These are phyloP conservation scores for Capillidium rhysosporum DNA, from an alignment of 371 early-diverging fungal species.

Conservation along the genomic window DNA sequence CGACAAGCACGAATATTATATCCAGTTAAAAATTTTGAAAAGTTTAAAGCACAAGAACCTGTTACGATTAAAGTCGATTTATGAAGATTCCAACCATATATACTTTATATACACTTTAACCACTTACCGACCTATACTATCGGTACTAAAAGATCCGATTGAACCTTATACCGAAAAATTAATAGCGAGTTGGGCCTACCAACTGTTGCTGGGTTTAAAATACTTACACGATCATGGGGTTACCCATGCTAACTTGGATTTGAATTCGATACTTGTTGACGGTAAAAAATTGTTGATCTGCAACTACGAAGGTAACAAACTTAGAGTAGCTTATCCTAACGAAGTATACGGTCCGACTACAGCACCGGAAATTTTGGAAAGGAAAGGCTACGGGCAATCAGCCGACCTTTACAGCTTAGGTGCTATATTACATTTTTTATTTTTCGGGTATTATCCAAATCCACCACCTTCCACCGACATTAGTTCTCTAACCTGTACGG, in stretches of 20 bases:
- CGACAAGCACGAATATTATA: background rate
- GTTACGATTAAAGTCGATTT: background rate
- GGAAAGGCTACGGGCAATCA: background rate
- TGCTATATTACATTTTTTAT: background rate
- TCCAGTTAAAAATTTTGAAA: background rate
- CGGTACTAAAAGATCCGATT: background rate
- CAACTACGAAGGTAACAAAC: conserved; percentile 1
- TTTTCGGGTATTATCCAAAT: background rate
- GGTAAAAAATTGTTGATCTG: background rate
- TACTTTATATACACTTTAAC: background rate
- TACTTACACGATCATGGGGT: background rate
- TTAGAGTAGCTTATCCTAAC: background rate
- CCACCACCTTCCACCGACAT: background rate
- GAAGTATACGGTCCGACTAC: background rate
- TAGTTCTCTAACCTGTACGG: no score
- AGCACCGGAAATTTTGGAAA: background rate
- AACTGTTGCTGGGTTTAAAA: background rate
- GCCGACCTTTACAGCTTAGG: background rate
- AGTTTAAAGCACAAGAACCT: background rate
- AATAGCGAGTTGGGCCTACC: background rate
- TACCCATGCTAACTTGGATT: background rate
- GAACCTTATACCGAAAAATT: background rate
- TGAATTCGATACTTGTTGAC: background rate
- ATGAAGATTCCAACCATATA: background rate
- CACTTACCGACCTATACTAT: background rate